Conservation (phyloP, 164 flowering plant species). For the Aristolochia fimbriata region DNA sequence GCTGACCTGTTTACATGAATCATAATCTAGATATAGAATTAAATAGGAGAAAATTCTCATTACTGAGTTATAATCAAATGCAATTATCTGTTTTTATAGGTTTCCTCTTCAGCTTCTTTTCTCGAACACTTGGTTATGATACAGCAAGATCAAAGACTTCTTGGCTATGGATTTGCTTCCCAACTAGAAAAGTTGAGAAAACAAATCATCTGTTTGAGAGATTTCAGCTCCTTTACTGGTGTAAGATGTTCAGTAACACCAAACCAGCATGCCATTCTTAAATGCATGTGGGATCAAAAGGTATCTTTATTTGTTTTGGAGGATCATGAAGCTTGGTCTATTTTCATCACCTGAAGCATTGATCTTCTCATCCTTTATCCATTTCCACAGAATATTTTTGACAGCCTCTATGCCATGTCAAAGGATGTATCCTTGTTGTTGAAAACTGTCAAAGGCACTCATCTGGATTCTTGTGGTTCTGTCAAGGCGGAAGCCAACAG, state of each 20-base stretch:
- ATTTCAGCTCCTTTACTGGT: conserved; percentile 12
- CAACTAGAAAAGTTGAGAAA: conserved; percentile 29
- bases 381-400: conserved; percentile 62
- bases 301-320: conserved; percentile 18
- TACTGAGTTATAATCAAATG: not conserved
- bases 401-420: conserved; percentile 36
- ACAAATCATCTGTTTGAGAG: conserved; percentile 23
- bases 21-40: no score
- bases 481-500: conserved; percentile 28
- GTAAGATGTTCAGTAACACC: conserved; percentile 16
- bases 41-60: no score
- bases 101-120: conserved; percentile 20
- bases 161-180: conserved; percentile 43
- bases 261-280: conserved; percentile 32
- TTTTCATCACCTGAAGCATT: not conserved
- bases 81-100: not conserved
- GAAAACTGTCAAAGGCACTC: conserved; percentile 37
- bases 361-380: not conserved
- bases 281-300: conserved; percentile 91
- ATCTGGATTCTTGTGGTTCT: conserved; percentile 38
- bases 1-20: no score
- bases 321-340: no score
- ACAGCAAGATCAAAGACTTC: conserved; percentile 62
- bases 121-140: conserved; percentile 59
- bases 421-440: conserved; percentile 50